These are phyloP conservation scores for Tillandsia fasciculata DNA, from an alignment of 176 grass and related monocot genomes.

Conservation along the genomic window DNA sequence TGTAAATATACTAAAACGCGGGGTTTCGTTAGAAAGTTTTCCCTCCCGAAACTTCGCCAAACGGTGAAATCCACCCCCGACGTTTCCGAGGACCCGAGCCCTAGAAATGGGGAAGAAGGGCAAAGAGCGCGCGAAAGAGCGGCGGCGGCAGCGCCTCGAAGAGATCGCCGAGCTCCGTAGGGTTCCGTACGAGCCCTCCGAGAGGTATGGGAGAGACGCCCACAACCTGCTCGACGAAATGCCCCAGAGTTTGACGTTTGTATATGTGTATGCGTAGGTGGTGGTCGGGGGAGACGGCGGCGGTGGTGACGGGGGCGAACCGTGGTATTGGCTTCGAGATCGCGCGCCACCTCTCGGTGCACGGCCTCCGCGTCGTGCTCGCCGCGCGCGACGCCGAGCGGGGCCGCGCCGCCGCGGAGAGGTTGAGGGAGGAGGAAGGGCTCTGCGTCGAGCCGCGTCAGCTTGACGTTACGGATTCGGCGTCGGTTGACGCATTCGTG, in stretches of 20 bases:
- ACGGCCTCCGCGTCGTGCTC: constrained; percentile 70
- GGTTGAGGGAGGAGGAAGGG: constrained; percentile 19
- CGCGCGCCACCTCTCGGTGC: constrained; percentile 45
- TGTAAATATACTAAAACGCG: too few relatives aligned
- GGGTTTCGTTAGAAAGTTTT: too few relatives aligned
- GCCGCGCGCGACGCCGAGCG: constrained; percentile 39
- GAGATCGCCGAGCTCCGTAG: constrained; percentile 53
- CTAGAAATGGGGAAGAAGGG: constrained; percentile 68
- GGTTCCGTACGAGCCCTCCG: constrained; percentile 39
- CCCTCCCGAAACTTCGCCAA: too few relatives aligned
- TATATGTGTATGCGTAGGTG: constrained; percentile 17
- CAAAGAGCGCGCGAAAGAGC: constrained; percentile 53
- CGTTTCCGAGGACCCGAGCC: neutral
- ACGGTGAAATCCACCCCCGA: neutral
- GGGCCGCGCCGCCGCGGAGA: constrained; percentile 20
- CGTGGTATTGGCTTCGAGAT: constrained; percentile 77
- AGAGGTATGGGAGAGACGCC: constrained; percentile 27
- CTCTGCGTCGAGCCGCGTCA: constrained; percentile 34
- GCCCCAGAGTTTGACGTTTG: neutral
- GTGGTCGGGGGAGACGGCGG: constrained; percentile 37
- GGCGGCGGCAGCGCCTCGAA: constrained; percentile 50
- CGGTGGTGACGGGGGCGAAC: constrained; percentile 74
- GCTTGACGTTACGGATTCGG: constrained; percentile 53
- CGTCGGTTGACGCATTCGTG: constrained; percentile 50
- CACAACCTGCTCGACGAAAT: constrained; percentile 19